Conservation (phyloP, 2,329 filamentous ascomycete species). For the Phialemonium atrogriseum region DNA sequence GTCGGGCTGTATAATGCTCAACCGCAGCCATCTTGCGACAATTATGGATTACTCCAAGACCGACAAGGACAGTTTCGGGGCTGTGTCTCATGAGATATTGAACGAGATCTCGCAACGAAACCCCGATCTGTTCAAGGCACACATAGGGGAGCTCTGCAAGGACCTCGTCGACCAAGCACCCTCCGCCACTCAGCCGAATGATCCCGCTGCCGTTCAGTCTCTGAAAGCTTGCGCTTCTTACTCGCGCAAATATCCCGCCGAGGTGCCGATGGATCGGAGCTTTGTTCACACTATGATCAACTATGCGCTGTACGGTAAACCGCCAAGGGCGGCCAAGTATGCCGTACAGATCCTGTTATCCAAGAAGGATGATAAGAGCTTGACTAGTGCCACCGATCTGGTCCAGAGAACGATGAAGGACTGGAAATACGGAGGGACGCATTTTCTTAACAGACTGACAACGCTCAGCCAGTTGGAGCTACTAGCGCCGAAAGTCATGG, state of each 20-base stretch:
- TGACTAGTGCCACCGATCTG: slow-evolving; percentile 79
- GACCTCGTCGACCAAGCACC: slow-evolving; percentile 77
- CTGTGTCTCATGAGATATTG: slow-evolving; percentile 77
- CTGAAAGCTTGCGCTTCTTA: slow-evolving; percentile 92
- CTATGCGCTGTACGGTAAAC: slow-evolving; percentile 76
- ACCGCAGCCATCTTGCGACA: slow-evolving; percentile 83
- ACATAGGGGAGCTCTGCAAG: slow-evolving; percentile 85
- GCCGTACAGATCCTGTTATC: slow-evolving; percentile 85
- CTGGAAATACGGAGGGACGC: slow-evolving; percentile 62
- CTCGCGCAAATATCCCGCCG: slow-evolving; percentile 73
- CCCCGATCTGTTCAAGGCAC: slow-evolving; percentile 84
- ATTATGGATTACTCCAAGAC: slow-evolving; percentile 84
- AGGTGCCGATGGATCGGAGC: slow-evolving; percentile 73
- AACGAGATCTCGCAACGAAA: slow-evolving; percentile 87
- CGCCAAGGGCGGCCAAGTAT: slow-evolving; percentile 81
- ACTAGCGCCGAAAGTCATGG: slow-evolving; percentile 62
- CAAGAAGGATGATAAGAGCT: slow-evolving; percentile 60
- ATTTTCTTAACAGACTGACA: slow-evolving; percentile 69
- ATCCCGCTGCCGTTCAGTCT: slow-evolving; percentile 73
- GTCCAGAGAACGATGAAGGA: slow-evolving; percentile 66
- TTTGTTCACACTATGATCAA: slow-evolving; percentile 74
- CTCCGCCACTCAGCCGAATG: slow-evolving; percentile 56
- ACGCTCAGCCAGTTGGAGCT: slow-evolving; percentile 69
- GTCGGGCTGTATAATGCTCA: slow-evolving; percentile 79
- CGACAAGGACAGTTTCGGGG: slow-evolving; percentile 69